Base-by-base conservation (phyloP, 225 moss, liverwort and hornwort species). In the Sphagnum contortum region DNA sequence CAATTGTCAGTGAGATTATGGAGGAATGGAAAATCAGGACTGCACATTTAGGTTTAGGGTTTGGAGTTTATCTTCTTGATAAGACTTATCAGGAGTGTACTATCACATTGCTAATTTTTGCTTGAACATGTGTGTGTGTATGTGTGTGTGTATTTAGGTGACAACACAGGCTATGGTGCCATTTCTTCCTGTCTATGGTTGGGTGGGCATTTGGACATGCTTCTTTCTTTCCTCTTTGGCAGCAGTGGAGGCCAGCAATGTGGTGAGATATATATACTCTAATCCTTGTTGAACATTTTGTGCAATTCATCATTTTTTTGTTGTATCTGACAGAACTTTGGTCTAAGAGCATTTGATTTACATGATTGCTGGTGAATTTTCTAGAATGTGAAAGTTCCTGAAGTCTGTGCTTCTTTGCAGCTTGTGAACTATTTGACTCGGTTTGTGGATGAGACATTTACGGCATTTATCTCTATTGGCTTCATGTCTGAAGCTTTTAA, bases 141-240 rank as follows among this genome's bases (percentile, higher is more conserved):
- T 55, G 44, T 49, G 8, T 47, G 56, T 12, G 52, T 55, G 66
- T 5, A 66, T 76, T 74, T 81, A 90, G 89, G 72, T 76, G 59
- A 82, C 89, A 8, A 72, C 61, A 61, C 77, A 90, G 75, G 65
- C 72, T 61, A 74, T 70, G 70, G 67, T 87, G 62, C 89, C 89
- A 10, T 90, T 90, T 68, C 65, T 90, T 57, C 89, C 89, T 29
- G 78, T 90, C 49, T 90, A 90, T 68, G 87, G 87, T 54, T 90
- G 89, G 89, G 89, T 90, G 9, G 89, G 89, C 45, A 77, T 90
- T 64, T 90, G 89, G 89, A 84, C 84, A 44, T 84, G 84, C 71
- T 4, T 74, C 55, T 90, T 82, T 63, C 79, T 90, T 54, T 63
- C 82, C 44, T 63, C 62, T 61, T 69, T 90, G 56, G 89, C 82